These are phyloP conservation scores for Debaryomyces udenii DNA, from an alignment of 1,139 yeast genomes.

Conservation along the genomic window DNA sequence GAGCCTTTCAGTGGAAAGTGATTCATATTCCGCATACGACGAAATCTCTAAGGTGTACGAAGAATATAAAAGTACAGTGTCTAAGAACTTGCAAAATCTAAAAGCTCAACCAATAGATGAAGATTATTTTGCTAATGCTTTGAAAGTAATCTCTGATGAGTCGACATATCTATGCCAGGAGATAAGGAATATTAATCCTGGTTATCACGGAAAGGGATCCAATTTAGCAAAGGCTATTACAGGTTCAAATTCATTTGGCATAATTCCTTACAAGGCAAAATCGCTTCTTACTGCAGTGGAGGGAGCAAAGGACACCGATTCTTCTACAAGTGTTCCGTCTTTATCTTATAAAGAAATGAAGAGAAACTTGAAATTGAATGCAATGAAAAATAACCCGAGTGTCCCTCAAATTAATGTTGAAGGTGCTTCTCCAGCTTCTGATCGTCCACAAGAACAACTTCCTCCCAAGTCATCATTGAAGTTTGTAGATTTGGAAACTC, in stretches of 20 bases:
- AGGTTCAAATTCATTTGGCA: conserved; percentile 47
- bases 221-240: conserved; percentile 50
- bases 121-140: conserved; percentile 34
- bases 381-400: conserved; percentile 14
- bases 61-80: conserved; percentile 30
- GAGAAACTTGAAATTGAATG: conserved; percentile 26
- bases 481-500: conserved; percentile 31
- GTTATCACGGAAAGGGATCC: conserved; percentile 47
- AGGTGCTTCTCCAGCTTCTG: background rate
- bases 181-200: conserved; percentile 41
- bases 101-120: conserved; percentile 26
- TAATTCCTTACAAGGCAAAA: conserved; percentile 45
- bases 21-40: conserved; percentile 43
- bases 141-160: conserved; percentile 41
- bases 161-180: conserved; percentile 43
- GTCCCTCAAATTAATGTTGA: conserved; percentile 17
- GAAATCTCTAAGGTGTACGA: conserved; percentile 41
- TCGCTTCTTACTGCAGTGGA: conserved; percentile 42
- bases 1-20: conserved; percentile 20
- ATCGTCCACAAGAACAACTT: background rate
- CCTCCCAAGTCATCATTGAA: conserved; percentile 21
- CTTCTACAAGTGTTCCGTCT: conserved; percentile 20
- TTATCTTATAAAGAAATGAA: conserved; percentile 44
- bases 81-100: conserved; percentile 21
- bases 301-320: conserved; percentile 17